A percentile compares a stretch with the other conserved stretches of the same genome.
phyloP scores from a whole-genome alignment of 2,329 filamentous ascomycete genomes.

The Leptoxyphium fumago region DNA sequence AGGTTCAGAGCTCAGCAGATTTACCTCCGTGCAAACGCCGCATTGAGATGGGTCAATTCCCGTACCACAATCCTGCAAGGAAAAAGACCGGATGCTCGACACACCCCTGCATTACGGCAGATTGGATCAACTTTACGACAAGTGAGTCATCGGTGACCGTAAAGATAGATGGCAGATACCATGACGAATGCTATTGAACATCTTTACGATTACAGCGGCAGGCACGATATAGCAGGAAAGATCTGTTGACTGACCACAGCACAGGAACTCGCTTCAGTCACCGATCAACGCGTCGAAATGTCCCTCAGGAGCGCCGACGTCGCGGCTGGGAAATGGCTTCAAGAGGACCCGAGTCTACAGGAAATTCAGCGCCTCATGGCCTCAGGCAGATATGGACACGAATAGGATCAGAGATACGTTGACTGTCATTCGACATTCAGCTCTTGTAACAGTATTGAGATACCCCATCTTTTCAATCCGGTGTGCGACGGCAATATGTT shows the following conservation, averaged over 20 bases:
- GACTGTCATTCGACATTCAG: too few species aligned
- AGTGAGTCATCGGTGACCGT: constrained; percentile 8
- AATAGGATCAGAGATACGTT: background rate
- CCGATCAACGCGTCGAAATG: constrained; percentile 41
- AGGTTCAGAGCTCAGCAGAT: constrained; percentile 48
- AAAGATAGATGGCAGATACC: too few species aligned
- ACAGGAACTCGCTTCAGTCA: constrained; percentile 43
- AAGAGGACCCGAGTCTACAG: constrained; percentile 22
- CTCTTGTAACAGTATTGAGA: too few species aligned
- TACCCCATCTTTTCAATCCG: too few species aligned
- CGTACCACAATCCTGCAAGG: constrained; percentile 37
- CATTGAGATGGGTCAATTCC: constrained; percentile 42
- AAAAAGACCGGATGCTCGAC: constrained; percentile 32
- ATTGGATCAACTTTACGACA: constrained; percentile 33
- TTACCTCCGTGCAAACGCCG: constrained; percentile 44
- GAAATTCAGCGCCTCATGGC: background rate
- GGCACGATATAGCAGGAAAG: background rate
- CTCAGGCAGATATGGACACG: background rate
- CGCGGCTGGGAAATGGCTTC: constrained; percentile 45
- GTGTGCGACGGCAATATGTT: too few species aligned
- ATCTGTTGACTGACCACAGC: background rate
- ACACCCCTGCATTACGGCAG: constrained; percentile 33
- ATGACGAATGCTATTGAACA: too few species aligned
- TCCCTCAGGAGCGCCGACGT: constrained; percentile 41
- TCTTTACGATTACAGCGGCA: too few species aligned